phyloP scores from a whole-genome alignment of 139 green algal species.

The Edaphochlamys debaryana region DNA sequence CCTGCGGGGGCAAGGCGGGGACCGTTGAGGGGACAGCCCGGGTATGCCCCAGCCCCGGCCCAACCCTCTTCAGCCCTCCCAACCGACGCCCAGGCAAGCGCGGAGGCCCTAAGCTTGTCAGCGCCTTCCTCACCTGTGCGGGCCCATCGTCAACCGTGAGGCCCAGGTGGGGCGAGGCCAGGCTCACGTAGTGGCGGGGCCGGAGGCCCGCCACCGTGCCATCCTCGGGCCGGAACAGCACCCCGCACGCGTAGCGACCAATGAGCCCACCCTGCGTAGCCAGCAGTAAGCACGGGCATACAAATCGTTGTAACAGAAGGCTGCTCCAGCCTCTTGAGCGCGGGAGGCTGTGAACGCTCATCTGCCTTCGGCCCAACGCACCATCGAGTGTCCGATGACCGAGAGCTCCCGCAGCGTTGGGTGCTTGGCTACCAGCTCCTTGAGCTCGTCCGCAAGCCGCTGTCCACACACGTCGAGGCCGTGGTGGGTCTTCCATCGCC shows the following conservation, averaged over 20 bases:
- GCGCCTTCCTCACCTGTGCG: not conserved
- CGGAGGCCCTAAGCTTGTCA: no score
- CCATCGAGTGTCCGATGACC: not conserved
- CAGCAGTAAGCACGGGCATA: not conserved
- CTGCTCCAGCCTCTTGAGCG: not conserved
- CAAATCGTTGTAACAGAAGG: not conserved
- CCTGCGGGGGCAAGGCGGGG: not conserved
- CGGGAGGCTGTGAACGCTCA: not conserved
- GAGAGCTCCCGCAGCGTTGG: not conserved
- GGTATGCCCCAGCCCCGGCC: no score
- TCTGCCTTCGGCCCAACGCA: not conserved
- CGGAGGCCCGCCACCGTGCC: constrained; percentile 39
- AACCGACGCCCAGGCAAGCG: no score
- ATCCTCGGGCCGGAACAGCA: constrained; percentile 25
- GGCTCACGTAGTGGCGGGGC: constrained; percentile 46
- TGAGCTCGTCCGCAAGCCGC: constrained; percentile 6
- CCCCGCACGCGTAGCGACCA: constrained; percentile 42
- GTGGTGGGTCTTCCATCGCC: not conserved
- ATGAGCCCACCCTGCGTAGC: constrained; percentile 58
- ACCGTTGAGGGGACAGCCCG: no score
- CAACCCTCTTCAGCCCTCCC: no score
- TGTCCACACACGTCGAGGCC: constrained; percentile 14
- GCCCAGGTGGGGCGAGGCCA: constrained; percentile 58
- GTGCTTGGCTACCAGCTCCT: not conserved
- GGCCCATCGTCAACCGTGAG: constrained; percentile 25